These are phyloP conservation scores for Wickerhamomyces bovis DNA, from an alignment of 805 yeast species.

Conservation along the genomic window DNA sequence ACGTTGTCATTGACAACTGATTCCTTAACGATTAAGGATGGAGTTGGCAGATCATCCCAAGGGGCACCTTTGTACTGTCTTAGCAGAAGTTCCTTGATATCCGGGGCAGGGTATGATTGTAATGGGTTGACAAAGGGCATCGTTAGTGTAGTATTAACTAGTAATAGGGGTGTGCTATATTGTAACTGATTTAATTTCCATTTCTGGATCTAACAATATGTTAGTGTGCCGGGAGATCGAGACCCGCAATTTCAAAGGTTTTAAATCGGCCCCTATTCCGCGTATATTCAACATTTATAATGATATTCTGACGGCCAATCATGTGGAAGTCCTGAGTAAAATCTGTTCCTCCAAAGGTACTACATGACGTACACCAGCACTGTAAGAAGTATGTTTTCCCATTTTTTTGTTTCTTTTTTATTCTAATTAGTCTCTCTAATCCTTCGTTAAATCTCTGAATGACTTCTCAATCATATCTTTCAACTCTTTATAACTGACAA, in stretches of 20 bases:
- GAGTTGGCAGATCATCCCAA: conserved; percentile 49
- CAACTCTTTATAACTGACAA: conserved; percentile 80
- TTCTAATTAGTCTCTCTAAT: neutral
- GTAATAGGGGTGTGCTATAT: too few species aligned
- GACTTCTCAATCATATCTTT: conserved; percentile 63
- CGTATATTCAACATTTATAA: too few species aligned
- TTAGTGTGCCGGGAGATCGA: too few species aligned
- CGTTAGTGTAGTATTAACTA: neutral
- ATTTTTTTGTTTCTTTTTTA: neutral
- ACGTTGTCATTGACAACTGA: conserved; percentile 34
- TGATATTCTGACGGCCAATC: too few species aligned
- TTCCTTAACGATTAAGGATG: conserved; percentile 47
- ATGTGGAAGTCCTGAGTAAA: too few species aligned
- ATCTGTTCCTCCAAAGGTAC: too few species aligned
- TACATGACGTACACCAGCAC: neutral
- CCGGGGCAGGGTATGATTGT: conserved; percentile 13
- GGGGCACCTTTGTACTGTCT: conserved; percentile 35
- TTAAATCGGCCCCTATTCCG: too few species aligned
- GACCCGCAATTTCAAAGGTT: too few species aligned
- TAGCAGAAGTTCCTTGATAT: conserved; percentile 11
- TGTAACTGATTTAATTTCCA: too few species aligned
- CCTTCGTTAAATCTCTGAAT: conserved; percentile 42
- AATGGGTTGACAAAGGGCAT: conserved; percentile 14
- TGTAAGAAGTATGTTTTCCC: neutral
- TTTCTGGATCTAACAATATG: too few species aligned